Conservation (phyloP, 768 basidiomycete genomes). For the Collybia nuda region DNA sequence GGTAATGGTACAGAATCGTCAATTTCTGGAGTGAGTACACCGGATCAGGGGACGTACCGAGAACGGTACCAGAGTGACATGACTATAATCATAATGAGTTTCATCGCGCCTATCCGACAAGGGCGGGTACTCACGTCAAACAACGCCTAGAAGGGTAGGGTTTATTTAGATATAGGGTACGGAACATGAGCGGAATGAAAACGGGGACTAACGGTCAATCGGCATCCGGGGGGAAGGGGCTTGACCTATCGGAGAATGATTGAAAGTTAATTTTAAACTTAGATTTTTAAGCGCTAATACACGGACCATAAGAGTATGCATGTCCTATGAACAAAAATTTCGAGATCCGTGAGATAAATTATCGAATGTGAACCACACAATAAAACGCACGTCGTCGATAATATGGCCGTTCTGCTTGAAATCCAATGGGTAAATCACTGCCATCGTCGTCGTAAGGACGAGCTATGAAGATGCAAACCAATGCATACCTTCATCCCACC, state of each 20-base stretch:
- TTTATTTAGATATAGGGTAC: not conserved
- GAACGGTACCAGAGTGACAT: conserved; percentile 55
- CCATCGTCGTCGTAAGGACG: not conserved
- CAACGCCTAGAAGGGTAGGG: conserved; percentile 33
- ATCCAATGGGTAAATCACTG: conserved; percentile 89
- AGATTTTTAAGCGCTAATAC: not conserved
- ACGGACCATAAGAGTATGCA: conserved; percentile 48
- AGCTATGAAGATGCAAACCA: not conserved
- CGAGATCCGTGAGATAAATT: not conserved
- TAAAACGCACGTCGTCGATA: conserved; percentile 60
- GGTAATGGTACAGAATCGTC: not conserved
- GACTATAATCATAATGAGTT: conserved; percentile 26
- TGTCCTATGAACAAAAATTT: conserved; percentile 29
- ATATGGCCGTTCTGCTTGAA: conserved; percentile 77
- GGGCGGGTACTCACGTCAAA: conserved; percentile 42
- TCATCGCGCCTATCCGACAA: not conserved
- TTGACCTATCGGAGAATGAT: conserved; percentile 30
- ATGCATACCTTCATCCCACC: conserved; percentile 68
- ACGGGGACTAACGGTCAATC: conserved; percentile 42
- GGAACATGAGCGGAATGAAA: not conserved
- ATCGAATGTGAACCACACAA: not conserved
- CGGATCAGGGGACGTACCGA: conserved; percentile 31
- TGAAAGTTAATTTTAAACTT: not conserved
- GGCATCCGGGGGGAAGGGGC: conserved; percentile 46
- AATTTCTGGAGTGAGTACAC: not conserved